Evolutionary conservation across 148 eudicot genomes (phyloP), one percentile per base, ranked within the genome.

Genomic region (Bassia scoparia): DNA sequence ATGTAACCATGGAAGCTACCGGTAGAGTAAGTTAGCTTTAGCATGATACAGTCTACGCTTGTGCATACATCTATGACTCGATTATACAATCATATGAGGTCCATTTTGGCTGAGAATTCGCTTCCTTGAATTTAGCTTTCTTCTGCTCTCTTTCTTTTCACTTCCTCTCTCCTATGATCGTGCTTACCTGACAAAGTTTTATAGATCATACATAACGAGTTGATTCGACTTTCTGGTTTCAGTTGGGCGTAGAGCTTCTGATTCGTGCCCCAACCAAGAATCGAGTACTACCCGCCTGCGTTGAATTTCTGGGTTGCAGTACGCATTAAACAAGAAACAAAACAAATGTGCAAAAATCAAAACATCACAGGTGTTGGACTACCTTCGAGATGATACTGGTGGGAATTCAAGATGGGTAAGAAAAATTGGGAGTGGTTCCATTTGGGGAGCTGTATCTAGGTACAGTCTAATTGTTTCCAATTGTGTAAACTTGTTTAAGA

Each of bases 381-480:
- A n/a, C n/a, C n/a, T n/a, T n/a, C n/a, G n/a, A n/a, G 97, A 89
- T 86, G 73, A 62, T 91, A 67, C 89, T 78, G 94, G 90, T 68
- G 86, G 48, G 89, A 87, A 82, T 91, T 87, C 75, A 91, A 86
- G 83, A 76, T 84, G 81, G 97, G 94, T n/a, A 62, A 87, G 88
- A 77, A 91, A 91, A 83, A 91, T 91, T 78, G 97, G 97, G 30
- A 87, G 91, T 83, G 97, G 97, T 52, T 91, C n/a, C 97, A 76
- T 91, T 91, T 81, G 97, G 97, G 73, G 97, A 91, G 86, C 88
- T 91, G 24, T 87, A 80, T 87, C 82, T 91, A 83, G 97, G 97
- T 91, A 87, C 30, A 35, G 2, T 18, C 26, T 29, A 66, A 27
- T 74, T 61, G 58, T 5, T 31, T 76, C 60, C 11, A 70, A 63